Conservation (phyloP, 179 eudicot species). For the Actinidia chinensis region DNA sequence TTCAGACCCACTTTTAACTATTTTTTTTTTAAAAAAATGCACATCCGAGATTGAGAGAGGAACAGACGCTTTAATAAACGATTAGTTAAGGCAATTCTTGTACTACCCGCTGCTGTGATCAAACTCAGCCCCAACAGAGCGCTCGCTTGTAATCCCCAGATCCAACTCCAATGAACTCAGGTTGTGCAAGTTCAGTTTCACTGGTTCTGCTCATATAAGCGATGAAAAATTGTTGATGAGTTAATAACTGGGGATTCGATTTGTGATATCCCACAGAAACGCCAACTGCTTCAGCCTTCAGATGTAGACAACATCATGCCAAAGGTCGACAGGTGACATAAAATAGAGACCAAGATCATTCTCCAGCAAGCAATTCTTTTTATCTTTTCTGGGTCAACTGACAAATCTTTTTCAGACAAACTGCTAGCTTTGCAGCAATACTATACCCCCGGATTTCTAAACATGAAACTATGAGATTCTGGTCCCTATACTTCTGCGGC, state of each 20-base stretch:
- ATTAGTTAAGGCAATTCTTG: not conserved
- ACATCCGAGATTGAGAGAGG: not conserved
- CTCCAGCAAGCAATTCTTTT: not conserved
- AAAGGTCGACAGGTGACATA: not conserved
- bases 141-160: not conserved
- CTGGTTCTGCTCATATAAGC: not conserved
- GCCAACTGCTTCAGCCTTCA: conserved; percentile 2
- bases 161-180: conserved; percentile 2
- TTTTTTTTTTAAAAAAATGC: not conserved
- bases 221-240: not conserved
- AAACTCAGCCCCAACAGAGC: not conserved
- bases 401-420: not conserved
- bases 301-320: conserved; percentile 3
- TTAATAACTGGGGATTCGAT: not conserved
- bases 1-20: no score
- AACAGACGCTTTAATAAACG: not conserved
- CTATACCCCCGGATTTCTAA: not conserved
- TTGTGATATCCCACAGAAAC: not conserved
- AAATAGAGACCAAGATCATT: conserved; percentile 3
- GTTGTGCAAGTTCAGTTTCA: not conserved
- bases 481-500: not conserved
- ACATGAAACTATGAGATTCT: not conserved
- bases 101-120: conserved; percentile 2
- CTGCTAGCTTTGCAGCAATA: not conserved
- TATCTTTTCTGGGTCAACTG: not conserved